Base-by-base conservation (phyloP, 78 protist genomes). In the Guillardia theta region DNA sequence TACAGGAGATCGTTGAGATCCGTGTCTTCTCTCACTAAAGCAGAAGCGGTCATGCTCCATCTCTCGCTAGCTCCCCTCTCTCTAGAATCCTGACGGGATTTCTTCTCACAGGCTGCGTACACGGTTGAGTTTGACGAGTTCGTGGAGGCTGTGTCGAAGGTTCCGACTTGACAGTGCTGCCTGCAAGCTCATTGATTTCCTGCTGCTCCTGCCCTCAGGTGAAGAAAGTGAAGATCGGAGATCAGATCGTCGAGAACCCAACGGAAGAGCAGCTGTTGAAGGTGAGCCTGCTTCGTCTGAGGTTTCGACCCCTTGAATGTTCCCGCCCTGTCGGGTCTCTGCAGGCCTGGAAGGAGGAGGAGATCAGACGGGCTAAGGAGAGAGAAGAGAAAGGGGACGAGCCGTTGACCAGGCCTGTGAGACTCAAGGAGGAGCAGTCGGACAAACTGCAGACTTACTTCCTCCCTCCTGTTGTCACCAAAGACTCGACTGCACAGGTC, bases 381-480 rank as follows among this genome's bases (percentile, higher is more conserved):
- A 36, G 83, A 43, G 83, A 70, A 43, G 83, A 24, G 41, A 70
- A 70, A 43, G 83, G 83, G 36, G 83, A 70, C 10, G 83, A 70
- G 83, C 83, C 83, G 22, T 43, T 70, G 41, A 70, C 83, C 70
- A 58, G 70, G 4, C 70, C 70, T 8, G 70, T 58, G 4, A 24
- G 70, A 24, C 2, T 58, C 70, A 30, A 24, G 4, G 27, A 6
- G 39, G 27, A 58, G 27, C n/a, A n/a, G n/a, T n/a, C n/a, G n/a
- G 70, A 58, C 70, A 58, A 58, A 30, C 4, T 30, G 6, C 39
- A 58, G 39, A 58, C 27, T 6, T 58, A 10, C 83, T 70, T 36
- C 83, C 83, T 70, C 45, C 83, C 83, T 4, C 83, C 83, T 43
- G 83, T 70, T 12, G 83, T 70, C 45, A 70, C 83, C 45, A 70